These are phyloP conservation scores for Fusarium haematococcum DNA, from an alignment of 2,329 filamentous ascomycete genomes.

Conservation along the genomic window DNA sequence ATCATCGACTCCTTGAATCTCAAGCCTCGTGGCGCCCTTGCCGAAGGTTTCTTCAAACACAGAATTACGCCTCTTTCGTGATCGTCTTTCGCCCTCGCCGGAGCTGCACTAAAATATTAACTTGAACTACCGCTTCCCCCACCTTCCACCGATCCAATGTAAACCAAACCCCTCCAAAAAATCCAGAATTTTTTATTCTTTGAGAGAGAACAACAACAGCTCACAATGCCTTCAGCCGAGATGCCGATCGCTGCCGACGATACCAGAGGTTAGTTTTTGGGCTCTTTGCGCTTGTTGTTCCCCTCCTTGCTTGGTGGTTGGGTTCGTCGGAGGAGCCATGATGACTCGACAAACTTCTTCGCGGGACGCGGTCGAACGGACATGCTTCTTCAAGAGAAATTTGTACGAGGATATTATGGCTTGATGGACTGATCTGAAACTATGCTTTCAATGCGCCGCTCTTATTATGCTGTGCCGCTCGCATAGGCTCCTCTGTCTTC, in stretches of 20 bases:
- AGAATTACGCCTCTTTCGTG: not conserved
- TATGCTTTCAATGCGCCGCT: not conserved
- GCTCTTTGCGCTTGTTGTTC: not conserved
- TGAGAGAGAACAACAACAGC: constrained; percentile 25
- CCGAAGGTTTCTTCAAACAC: constrained; percentile 21
- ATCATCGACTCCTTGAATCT: constrained; percentile 9
- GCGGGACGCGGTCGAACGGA: not conserved
- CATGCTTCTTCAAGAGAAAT: not conserved
- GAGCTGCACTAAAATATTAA: constrained; percentile 24
- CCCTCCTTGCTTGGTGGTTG: not conserved
- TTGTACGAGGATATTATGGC: not conserved
- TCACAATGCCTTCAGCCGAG: constrained; percentile 53
- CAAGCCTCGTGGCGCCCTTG: constrained; percentile 30
- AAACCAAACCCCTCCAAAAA: constrained; percentile 32
- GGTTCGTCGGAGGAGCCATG: constrained; percentile 6
- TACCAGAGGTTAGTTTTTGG: constrained; percentile 53
- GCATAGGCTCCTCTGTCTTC: not conserved
- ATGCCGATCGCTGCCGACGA: constrained; percentile 60
- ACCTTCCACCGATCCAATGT: constrained; percentile 16
- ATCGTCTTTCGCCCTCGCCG: constrained; percentile 23
- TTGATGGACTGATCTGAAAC: not conserved
- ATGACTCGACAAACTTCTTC: constrained; percentile 9
- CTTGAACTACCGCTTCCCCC: constrained; percentile 21
- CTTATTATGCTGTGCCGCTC: not conserved
- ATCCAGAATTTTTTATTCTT: constrained; percentile 21